These are phyloP conservation scores for Suillus hirtellus DNA, from an alignment of 768 basidiomycete genomes.

Conservation along the genomic window DNA sequence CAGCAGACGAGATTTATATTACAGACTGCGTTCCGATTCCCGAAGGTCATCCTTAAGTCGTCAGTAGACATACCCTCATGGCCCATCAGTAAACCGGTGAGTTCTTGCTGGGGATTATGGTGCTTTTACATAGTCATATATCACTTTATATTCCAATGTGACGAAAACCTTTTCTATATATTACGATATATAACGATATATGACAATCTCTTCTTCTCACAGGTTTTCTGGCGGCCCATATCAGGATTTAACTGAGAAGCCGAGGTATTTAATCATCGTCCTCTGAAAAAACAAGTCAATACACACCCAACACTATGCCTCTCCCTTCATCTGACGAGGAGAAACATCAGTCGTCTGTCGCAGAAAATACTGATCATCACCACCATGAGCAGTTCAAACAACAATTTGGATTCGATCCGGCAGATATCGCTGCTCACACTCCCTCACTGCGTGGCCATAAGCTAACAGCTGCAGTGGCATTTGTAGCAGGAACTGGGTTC, in stretches of 20 bases:
- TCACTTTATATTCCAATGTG: too few species aligned
- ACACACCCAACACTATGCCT: constrained; percentile 5
- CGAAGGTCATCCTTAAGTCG: not conserved
- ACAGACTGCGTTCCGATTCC: not conserved
- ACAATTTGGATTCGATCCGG: constrained; percentile 9
- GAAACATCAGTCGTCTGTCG: constrained; percentile 3
- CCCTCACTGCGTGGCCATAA: constrained; percentile 29
- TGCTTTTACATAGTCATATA: too few species aligned
- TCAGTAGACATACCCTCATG: constrained; percentile 8
- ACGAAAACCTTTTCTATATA: too few species aligned
- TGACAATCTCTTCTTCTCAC: too few species aligned
- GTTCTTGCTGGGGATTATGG: too few species aligned
- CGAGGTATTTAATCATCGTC: not conserved
- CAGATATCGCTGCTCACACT: constrained; percentile 22
- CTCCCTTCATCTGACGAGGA: constrained; percentile 1
- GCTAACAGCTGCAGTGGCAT: constrained; percentile 28
- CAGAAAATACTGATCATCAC: not conserved
- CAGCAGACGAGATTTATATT: not conserved
- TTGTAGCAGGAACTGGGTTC: constrained; percentile 39
- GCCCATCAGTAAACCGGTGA: too few species aligned
- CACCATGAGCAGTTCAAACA: constrained; percentile 2
- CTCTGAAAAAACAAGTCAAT: not conserved
- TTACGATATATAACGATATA: too few species aligned
- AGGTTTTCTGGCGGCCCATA: not conserved
- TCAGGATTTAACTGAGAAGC: not conserved